These are phyloP conservation scores for Paraurostyla sp. DNA, from an alignment of 73 alveolate genomes.

Conservation along the genomic window DNA sequence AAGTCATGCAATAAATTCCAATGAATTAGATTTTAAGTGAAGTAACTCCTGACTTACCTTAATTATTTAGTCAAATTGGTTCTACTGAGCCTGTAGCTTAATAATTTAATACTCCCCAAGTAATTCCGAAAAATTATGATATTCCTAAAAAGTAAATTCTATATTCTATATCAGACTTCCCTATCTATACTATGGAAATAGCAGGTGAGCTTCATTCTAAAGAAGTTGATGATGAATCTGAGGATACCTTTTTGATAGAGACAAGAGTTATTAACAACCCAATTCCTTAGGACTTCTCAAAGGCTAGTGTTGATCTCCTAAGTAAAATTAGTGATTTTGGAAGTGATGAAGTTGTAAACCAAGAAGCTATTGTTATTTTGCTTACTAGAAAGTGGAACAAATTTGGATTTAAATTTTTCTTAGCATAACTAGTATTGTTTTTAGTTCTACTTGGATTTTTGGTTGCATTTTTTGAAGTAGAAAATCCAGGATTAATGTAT, in stretches of 20 bases:
- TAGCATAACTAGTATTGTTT: not conserved
- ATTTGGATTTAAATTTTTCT: slow-evolving; percentile 18
- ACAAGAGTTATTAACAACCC: slow-evolving; percentile 17
- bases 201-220: slow-evolving; percentile 13
- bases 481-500: not conserved
- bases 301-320: slow-evolving; percentile 19
- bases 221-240: slow-evolving; percentile 28
- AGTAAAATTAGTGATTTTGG: not conserved
- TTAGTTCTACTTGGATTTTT: slow-evolving; percentile 7
- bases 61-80: not conserved
- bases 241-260: slow-evolving; percentile 1
- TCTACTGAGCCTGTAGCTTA: not conserved
- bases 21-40: not conserved
- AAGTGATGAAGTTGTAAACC: slow-evolving; percentile 7
- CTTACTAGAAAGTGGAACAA: slow-evolving; percentile 37
- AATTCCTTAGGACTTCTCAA: slow-evolving; percentile 33
- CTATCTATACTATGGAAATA: not conserved
- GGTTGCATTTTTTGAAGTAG: not conserved
- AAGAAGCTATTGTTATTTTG: not conserved
- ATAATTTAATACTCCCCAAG: not conserved
- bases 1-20: not conserved
- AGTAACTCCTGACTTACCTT: not conserved
- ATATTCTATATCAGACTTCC: not conserved
- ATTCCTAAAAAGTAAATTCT: not conserved
- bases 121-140: slow-evolving; percentile 36